Conservation (phyloP, 164 flowering plant species). For the Stephania cephalantha region DNA sequence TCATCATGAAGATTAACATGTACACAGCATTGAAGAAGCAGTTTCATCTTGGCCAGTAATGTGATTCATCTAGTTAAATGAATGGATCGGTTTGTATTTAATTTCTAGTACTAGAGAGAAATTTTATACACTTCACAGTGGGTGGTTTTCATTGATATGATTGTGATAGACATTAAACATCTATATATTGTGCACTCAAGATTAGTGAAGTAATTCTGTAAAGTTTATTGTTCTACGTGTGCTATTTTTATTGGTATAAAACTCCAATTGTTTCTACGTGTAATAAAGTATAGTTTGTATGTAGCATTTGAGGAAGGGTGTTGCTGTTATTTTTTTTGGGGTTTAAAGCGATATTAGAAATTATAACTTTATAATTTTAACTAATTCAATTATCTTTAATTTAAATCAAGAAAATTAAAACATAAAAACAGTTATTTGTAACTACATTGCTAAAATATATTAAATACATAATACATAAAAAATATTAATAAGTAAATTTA, state of each 20-base stretch:
- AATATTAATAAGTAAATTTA: no score
- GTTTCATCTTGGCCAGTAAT: conserved; percentile 22
- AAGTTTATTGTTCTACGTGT: neutral
- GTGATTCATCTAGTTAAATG: conserved; percentile 11
- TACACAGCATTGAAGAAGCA: conserved; percentile 16
- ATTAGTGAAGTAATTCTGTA: neutral
- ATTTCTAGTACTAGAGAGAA: neutral
- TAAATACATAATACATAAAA: no score
- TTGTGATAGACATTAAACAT: neutral
- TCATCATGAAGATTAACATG: conserved; percentile 10
- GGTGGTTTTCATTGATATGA: neutral
- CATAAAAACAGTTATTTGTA: no score
- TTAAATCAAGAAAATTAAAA: no score
- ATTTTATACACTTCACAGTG: neutral
- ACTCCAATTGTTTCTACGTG: neutral
- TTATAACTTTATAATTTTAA: no score
- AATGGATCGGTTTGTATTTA: neutral
- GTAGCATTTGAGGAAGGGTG: neutral
- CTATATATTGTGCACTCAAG: neutral
- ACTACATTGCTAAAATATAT: no score
- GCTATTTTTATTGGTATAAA: no score
- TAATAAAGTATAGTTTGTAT: no score
- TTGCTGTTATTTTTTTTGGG: no score
- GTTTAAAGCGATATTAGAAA: no score
- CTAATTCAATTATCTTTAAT: no score